Conservation (phyloP, 768 basidiomycete species). For the Suillus ampliporus region DNA sequence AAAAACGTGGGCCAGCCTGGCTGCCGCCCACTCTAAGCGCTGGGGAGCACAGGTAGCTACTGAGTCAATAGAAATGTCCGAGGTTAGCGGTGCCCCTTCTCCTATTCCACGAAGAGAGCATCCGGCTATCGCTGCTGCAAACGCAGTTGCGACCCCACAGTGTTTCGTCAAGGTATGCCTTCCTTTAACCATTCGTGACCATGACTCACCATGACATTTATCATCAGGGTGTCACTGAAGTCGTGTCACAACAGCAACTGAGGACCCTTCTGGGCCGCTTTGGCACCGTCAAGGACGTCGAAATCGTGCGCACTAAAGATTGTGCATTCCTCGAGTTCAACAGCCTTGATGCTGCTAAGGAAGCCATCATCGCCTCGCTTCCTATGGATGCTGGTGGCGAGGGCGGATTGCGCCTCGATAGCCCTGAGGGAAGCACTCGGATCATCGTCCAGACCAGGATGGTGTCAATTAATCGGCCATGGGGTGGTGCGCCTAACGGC, state of each 20-base stretch:
- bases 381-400: constrained; percentile 77
- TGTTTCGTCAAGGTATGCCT: constrained; percentile 89
- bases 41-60: constrained; percentile 86
- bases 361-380: constrained; percentile 81
- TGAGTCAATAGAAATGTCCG: constrained; percentile 77
- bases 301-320: constrained; percentile 85
- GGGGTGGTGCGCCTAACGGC: constrained; percentile 67
- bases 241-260: constrained; percentile 59
- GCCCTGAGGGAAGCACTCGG: constrained; percentile 54
- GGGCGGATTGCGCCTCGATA: constrained; percentile 83
- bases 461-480: constrained; percentile 69
- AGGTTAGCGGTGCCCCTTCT: constrained; percentile 50
- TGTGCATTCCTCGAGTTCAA: constrained; percentile 95
- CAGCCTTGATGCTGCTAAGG: constrained; percentile 76
- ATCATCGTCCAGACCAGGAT: constrained; percentile 89
- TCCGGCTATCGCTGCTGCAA: constrained; percentile 58
- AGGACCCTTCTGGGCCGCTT: constrained; percentile 68
- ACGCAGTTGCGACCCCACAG: constrained; percentile 68
- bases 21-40: constrained; percentile 79
- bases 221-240: constrained; percentile 72
- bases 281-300: constrained; percentile 84
- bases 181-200: background rate
- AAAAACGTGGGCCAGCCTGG: constrained; percentile 92
- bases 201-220: constrained; percentile 15
- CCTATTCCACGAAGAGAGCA: constrained; percentile 43